Conservation (phyloP, 768 basidiomycete genomes). For the Russula sp. region DNA sequence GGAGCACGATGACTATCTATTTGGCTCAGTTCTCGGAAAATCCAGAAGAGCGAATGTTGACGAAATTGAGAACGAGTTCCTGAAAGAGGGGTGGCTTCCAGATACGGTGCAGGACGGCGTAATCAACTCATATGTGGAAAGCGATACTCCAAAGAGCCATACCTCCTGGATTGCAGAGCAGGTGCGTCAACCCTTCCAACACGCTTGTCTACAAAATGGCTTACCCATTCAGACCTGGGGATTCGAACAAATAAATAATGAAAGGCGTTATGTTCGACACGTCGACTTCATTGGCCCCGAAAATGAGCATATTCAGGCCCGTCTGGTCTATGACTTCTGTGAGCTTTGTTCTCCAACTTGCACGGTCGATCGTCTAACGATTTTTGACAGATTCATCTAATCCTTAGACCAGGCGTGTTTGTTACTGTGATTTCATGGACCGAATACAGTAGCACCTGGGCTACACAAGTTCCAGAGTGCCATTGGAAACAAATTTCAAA, state of each 20-base stretch:
- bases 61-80: slow-evolving; percentile 38
- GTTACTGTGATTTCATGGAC: not conserved
- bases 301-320: slow-evolving; percentile 29
- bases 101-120: slow-evolving; percentile 40
- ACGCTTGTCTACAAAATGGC: not conserved
- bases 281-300: slow-evolving; percentile 26
- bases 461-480: no score
- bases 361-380: not conserved
- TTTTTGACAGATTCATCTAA: not conserved
- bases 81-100: slow-evolving; percentile 45
- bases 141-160: slow-evolving; percentile 60
- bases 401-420: not conserved
- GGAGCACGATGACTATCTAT: slow-evolving; percentile 55
- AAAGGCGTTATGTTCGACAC: slow-evolving; percentile 29
- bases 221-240: slow-evolving; percentile 28
- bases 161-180: slow-evolving; percentile 61
- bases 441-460: not conserved
- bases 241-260: slow-evolving; percentile 28
- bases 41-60: slow-evolving; percentile 35
- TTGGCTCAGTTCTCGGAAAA: slow-evolving; percentile 53
- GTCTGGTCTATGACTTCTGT: slow-evolving; percentile 34
- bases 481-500: not conserved
- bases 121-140: slow-evolving; percentile 46
- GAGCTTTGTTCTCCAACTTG: slow-evolving; percentile 10
- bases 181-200: slow-evolving; percentile 40